Conservation (phyloP, 805 yeast genomes). For the Nakazawaea sp. region DNA sequence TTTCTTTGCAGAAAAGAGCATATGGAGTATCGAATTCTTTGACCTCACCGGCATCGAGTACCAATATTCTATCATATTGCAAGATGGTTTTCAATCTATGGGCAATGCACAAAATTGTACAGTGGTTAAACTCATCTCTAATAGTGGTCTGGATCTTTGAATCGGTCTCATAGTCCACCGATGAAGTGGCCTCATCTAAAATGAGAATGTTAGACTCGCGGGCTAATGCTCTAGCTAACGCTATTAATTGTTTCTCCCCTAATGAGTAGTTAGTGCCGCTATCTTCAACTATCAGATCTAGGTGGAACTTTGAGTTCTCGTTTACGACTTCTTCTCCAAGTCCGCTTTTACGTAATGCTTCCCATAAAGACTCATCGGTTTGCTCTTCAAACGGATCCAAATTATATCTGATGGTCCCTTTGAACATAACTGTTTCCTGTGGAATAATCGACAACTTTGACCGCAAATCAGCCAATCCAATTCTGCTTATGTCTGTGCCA, state of each 20-base stretch:
- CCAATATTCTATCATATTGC: constrained; percentile 51
- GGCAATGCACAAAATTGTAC: constrained; percentile 68
- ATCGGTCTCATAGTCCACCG: constrained; percentile 71
- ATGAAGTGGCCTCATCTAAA: constrained; percentile 72
- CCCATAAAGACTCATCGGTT: constrained; percentile 49
- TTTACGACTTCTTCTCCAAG: constrained; percentile 36
- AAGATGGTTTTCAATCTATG: constrained; percentile 62
- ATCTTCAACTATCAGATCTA: constrained; percentile 53
- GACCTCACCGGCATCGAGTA: constrained; percentile 48
- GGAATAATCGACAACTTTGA: constrained; percentile 61
- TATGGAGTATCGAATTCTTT: constrained; percentile 50
- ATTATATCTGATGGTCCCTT: constrained; percentile 50
- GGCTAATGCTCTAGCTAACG: constrained; percentile 66
- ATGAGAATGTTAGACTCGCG: constrained; percentile 54
- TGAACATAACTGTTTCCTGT: constrained; percentile 63
- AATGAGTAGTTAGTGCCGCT: constrained; percentile 66
- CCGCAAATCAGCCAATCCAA: constrained; percentile 50
- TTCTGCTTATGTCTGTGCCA: constrained; percentile 41
- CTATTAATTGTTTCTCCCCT: constrained; percentile 66
- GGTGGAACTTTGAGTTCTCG: constrained; percentile 45
- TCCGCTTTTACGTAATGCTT: constrained; percentile 50
- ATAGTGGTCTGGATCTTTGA: constrained; percentile 55
- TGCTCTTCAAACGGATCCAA: constrained; percentile 54
- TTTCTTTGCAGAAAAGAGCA: constrained; percentile 29
- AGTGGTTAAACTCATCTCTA: constrained; percentile 44